phyloP scores from a whole-genome alignment of 345 rosid genomes.

The Bretschneidera sinensis region DNA sequence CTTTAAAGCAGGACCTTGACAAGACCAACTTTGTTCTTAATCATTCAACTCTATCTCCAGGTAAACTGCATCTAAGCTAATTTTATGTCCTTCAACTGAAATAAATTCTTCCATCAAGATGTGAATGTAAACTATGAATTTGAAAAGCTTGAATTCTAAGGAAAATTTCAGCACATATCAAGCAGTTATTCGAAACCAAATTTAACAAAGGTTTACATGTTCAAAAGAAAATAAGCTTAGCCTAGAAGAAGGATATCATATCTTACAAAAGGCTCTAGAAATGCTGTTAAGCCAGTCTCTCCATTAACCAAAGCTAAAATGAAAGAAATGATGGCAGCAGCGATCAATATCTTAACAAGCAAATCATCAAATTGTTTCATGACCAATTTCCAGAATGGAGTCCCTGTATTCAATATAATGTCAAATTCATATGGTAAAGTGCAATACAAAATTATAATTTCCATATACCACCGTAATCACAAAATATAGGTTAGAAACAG shows the following conservation, averaged over 20 bases:
- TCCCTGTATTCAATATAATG: constrained; percentile 51
- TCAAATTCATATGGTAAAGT: constrained; percentile 12
- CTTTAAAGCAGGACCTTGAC: no score
- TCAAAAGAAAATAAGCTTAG: constrained; percentile 1
- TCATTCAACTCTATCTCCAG: not conserved
- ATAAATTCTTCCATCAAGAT: constrained; percentile 5
- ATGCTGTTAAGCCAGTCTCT: constrained; percentile 93
- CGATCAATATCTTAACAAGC: constrained; percentile 95
- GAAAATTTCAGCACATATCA: not conserved
- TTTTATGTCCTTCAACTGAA: not conserved
- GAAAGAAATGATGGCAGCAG: constrained; percentile 84
- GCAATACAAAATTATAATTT: constrained; percentile 1
- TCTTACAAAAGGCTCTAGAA: constrained; percentile 97
- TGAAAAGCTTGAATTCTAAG: not conserved
- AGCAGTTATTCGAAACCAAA: not conserved
- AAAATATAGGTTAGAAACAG: constrained; percentile 7
- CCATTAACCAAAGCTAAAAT: constrained; percentile 88
- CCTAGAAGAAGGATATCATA: constrained; percentile 21
- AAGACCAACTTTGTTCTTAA: constrained; percentile 21
- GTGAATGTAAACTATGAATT: no score
- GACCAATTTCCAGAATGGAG: constrained; percentile 95
- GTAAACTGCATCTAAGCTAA: not conserved
- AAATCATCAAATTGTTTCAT: constrained; percentile 96
- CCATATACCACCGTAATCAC: constrained; percentile 1
- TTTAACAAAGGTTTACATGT: not conserved